phyloP scores from a whole-genome alignment of 208 protist species.

The Leishmania lainsoni region DNA sequence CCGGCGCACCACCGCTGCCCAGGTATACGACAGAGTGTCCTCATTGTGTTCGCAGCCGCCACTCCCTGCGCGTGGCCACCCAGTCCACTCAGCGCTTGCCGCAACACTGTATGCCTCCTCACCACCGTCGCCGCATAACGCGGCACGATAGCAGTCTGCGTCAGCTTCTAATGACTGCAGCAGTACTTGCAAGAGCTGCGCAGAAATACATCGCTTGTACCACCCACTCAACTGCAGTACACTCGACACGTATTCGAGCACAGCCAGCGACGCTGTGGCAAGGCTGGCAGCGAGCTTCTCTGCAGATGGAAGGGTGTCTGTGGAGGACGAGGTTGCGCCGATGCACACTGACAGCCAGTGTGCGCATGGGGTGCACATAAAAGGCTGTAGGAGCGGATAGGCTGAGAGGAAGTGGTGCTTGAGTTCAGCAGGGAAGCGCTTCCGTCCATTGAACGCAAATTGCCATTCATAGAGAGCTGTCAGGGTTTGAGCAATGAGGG shows the following conservation, averaged over 20 bases:
- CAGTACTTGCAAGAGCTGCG: slow-evolving; percentile 27
- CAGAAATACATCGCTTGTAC: slow-evolving; percentile 32
- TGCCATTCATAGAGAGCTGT: slow-evolving; percentile 26
- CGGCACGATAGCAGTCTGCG: slow-evolving; percentile 15
- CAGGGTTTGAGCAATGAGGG: slow-evolving; percentile 19
- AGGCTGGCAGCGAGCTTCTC: neutral
- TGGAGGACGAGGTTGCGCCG: neutral
- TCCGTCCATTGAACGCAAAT: slow-evolving; percentile 4
- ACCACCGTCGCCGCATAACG: slow-evolving; percentile 15
- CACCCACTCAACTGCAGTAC: slow-evolving; percentile 42
- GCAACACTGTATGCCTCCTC: slow-evolving; percentile 1
- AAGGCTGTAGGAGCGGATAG: slow-evolving; percentile 12
- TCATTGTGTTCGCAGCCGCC: neutral
- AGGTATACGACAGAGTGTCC: neutral
- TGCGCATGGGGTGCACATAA: slow-evolving; percentile 11
- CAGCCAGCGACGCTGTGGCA: slow-evolving; percentile 5
- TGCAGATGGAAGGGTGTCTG: neutral
- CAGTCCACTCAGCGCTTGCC: neutral
- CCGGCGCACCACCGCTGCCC: slow-evolving; percentile 16
- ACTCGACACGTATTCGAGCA: slow-evolving; percentile 33
- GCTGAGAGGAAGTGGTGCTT: slow-evolving; percentile 22
- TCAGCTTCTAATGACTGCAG: slow-evolving; percentile 42
- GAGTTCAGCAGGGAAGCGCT: slow-evolving; percentile 19
- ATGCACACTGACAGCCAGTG: slow-evolving; percentile 8
- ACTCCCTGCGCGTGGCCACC: neutral